phyloP scores from a whole-genome alignment of 2,329 filamentous ascomycete genomes.

The Cryphonectria parasitica region DNA sequence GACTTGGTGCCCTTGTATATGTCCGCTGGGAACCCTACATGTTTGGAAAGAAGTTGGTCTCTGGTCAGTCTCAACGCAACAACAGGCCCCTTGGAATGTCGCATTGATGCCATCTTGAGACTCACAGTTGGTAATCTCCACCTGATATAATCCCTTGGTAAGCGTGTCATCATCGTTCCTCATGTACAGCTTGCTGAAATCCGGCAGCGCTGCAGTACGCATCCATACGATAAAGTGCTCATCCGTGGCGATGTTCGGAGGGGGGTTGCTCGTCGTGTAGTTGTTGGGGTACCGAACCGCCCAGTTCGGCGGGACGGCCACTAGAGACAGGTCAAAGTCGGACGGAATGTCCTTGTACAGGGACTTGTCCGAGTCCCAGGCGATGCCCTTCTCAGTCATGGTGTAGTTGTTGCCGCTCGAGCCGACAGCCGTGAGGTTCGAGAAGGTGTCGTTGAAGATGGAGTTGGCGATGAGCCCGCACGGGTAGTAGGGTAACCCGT shows the following conservation, averaged over 20 bases:
- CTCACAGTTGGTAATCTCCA: conserved; percentile 81
- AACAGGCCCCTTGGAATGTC: too few relatives aligned
- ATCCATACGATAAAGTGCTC: conserved; percentile 98
- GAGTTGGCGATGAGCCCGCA: conserved; percentile 97
- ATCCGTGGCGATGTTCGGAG: conserved; percentile 74
- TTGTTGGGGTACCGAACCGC: conserved; percentile 66
- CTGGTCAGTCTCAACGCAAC: conserved; percentile 25
- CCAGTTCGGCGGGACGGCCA: conserved; percentile 91
- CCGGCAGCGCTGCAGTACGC: conserved; percentile 90
- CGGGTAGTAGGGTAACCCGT: conserved; percentile 81
- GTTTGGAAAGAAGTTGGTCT: not conserved
- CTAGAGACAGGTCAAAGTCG: conserved; percentile 65
- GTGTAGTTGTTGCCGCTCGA: conserved; percentile 60
- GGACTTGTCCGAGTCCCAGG: conserved; percentile 82
- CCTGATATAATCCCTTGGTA: conserved; percentile 71
- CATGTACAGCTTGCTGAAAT: conserved; percentile 90
- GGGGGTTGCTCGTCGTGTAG: conserved; percentile 67
- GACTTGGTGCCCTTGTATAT: conserved; percentile 87
- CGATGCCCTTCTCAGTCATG: conserved; percentile 81
- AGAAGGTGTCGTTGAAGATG: conserved; percentile 92
- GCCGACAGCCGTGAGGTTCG: conserved; percentile 65
- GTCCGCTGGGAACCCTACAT: conserved; percentile 76
- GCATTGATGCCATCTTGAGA: conserved; percentile 30
- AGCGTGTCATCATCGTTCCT: conserved; percentile 76
- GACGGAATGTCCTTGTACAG: conserved; percentile 69